Evolutionary conservation across 768 basidiomycete genomes (phyloP), one percentile per base, ranked within the genome.

Genomic region (Dentipellis sp.): DNA sequence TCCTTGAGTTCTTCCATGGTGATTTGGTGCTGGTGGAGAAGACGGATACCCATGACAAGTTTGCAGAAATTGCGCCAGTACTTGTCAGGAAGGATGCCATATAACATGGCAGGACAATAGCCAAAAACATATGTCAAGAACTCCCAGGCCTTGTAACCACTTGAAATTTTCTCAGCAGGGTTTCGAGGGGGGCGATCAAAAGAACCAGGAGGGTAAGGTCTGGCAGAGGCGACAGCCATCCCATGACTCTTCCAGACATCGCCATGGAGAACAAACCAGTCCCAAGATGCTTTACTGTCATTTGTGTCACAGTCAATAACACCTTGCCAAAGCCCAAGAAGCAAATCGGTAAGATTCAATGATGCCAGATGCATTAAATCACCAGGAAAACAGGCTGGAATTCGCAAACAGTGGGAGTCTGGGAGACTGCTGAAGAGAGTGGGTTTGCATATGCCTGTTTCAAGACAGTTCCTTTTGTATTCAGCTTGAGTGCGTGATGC

Each of bases 111-210:
- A 0, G 69, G 71, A 1, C 60, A 59, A 2, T 65, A 50, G 10
- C 60, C 62, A 45, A 53, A 67, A 6, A 70, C 37, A 48, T 66
- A 68, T 0, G 53, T 34, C 0, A 60, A 58, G 39, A 53, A 68
- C 46, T 70, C 68, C 55, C 59, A 63, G 2, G 69, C 68, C 42
- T 71, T 71, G 59, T 69, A 71, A 0, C 68, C 66, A 29, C 63
- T 67, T 3, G 67, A 58, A 53, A 76, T 68, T 55, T 77, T 76
- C 42, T 70, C 63, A 0, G 73, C 72, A n/a, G 65, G 64, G 55
- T 78, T 73, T 0, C 72, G 67, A 2, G 74, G 77, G 9, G 74
- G 70, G 7, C 70, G 64, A 60, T 75, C 71, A 63, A 75, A 76
- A 0, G 69, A 75, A 0, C 67, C 66, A 23, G 74, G 74, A 17